These are phyloP conservation scores for Apiospora aurea DNA, from an alignment of 2,329 filamentous ascomycete genomes.

Conservation along the genomic window DNA sequence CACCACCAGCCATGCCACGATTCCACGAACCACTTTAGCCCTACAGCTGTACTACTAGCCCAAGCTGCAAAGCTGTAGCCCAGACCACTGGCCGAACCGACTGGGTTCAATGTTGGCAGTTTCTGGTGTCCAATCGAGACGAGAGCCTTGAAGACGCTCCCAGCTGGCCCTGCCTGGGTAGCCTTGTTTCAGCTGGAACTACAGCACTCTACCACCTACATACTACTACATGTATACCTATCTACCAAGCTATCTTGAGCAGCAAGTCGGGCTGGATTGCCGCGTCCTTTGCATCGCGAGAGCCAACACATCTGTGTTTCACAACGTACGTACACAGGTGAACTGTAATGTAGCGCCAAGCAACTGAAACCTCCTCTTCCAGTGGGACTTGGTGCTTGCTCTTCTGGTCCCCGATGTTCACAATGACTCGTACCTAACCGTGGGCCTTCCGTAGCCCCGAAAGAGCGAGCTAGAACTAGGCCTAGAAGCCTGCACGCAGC, in stretches of 20 bases:
- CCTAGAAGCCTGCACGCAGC: neutral
- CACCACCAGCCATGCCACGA: neutral
- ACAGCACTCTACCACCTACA: neutral
- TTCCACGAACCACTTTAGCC: conserved; percentile 11
- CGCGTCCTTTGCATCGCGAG: neutral
- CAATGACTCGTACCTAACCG: conserved; percentile 3
- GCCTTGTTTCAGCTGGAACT: neutral
- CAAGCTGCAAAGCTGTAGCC: neutral
- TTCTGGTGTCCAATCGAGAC: neutral
- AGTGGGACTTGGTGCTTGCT: neutral
- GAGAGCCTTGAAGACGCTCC: neutral
- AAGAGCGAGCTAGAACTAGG: neutral
- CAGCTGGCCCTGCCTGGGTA: neutral
- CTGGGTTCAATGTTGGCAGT: no score
- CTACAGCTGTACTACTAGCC: neutral
- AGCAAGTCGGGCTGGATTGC: neutral
- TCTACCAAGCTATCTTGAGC: neutral
- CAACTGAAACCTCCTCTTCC: conserved; percentile 3
- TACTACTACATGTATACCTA: neutral
- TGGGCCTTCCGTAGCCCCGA: conserved; percentile 13
- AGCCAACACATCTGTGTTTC: neutral
- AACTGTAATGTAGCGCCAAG: neutral
- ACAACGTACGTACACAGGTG: neutral
- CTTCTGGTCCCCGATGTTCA: neutral
- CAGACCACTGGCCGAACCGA: neutral